These are phyloP conservation scores for Stropharia rugosoannulata DNA, from an alignment of 768 basidiomycete species.

Conservation along the genomic window DNA sequence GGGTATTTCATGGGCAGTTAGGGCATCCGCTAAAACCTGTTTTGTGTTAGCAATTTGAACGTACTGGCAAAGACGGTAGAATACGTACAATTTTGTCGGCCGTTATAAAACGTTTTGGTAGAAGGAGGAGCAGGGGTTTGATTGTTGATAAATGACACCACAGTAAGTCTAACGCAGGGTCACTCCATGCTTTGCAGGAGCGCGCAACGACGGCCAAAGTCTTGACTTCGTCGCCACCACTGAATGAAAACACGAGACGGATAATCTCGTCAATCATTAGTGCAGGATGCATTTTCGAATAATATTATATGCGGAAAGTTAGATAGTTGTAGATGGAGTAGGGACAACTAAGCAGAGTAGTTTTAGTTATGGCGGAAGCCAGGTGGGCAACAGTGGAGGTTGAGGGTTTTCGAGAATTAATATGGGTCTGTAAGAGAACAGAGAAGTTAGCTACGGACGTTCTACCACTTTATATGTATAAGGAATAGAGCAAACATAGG, in stretches of 20 bases:
- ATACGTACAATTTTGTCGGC: constrained; percentile 34
- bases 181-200: constrained; percentile 45
- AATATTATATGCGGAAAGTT: background rate
- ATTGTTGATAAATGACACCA: constrained; percentile 43
- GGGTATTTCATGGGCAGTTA: constrained; percentile 18
- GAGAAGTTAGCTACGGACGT: too few relatives aligned
- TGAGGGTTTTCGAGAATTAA: too few relatives aligned
- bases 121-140: constrained; percentile 38
- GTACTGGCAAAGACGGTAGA: background rate
- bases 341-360: too few relatives aligned
- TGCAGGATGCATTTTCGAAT: constrained; percentile 31
- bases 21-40: constrained; percentile 1
- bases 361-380: background rate
- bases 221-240: constrained; percentile 23
- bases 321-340: background rate
- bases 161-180: constrained; percentile 45
- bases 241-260: constrained; percentile 37
- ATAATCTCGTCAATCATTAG: constrained; percentile 52
- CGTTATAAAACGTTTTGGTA: constrained; percentile 25
- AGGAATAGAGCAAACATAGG: too few relatives aligned
- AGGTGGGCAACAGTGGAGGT: too few relatives aligned
- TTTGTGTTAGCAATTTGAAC: background rate
- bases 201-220: constrained; percentile 37
- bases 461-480: too few relatives aligned
- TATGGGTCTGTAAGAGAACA: too few relatives aligned